Conservation (phyloP, 768 basidiomycete genomes). For the Amanita fuliginea region DNA sequence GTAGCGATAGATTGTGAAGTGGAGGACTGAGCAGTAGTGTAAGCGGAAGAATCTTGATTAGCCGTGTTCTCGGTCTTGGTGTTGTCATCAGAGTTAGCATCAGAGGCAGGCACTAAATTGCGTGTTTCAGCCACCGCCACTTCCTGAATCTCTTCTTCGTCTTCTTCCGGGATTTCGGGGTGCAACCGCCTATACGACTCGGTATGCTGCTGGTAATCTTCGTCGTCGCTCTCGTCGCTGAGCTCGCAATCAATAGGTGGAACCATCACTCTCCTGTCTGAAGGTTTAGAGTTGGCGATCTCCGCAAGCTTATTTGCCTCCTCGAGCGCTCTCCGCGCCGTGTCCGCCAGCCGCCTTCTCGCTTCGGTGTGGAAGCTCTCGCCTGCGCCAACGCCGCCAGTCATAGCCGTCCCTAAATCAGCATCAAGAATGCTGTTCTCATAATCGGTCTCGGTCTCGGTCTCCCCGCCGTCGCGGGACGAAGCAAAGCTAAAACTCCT, state of each 20-base stretch:
- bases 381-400: constrained; percentile 17
- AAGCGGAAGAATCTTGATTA: not conserved
- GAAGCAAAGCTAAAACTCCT: constrained; percentile 75
- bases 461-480: constrained; percentile 46
- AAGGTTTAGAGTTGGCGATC: constrained; percentile 13
- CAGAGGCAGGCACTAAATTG: constrained; percentile 9
- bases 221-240: constrained; percentile 73
- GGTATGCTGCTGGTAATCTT: constrained; percentile 29
- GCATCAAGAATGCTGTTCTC: constrained; percentile 33
- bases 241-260: constrained; percentile 69
- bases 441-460: constrained; percentile 48
- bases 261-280: constrained; percentile 19
- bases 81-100: not conserved
- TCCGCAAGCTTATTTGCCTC: constrained; percentile 40
- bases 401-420: constrained; percentile 5
- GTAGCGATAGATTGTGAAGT: not conserved
- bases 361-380: constrained; percentile 49
- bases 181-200: constrained; percentile 32
- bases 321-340: constrained; percentile 52
- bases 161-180: constrained; percentile 60
- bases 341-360: constrained; percentile 56
- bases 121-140: constrained; percentile 10
- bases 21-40: not conserved
- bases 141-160: constrained; percentile 41
- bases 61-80: not conserved